phyloP scores from a whole-genome alignment of 2,329 filamentous ascomycete species.

The Thielaviopsis punctulata region DNA sequence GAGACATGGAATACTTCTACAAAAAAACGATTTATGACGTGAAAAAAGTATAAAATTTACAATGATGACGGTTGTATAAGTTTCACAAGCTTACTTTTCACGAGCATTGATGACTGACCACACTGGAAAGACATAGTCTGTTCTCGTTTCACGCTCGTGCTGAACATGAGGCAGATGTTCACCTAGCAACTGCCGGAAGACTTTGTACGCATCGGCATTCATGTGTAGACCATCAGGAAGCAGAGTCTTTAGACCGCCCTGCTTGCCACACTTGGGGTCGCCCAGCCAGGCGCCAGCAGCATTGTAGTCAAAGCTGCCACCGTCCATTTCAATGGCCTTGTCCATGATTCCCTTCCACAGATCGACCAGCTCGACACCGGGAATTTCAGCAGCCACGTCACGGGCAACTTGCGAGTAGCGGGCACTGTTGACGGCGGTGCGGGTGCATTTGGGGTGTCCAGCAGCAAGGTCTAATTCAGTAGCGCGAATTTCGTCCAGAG shows the following conservation, averaged over 20 bases:
- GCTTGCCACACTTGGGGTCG: conserved; percentile 30
- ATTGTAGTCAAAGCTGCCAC: conserved; percentile 29
- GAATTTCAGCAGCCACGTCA: conserved; percentile 48
- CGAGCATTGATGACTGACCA: conserved; percentile 22
- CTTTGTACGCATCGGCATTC: conserved; percentile 33
- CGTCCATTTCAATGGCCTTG: conserved; percentile 39
- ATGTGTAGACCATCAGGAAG: conserved; percentile 43
- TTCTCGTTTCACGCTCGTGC: conserved; percentile 23
- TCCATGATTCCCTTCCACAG: conserved; percentile 66
- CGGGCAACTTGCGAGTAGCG: conserved; percentile 43
- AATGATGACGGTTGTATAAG: background rate
- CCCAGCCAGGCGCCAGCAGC: conserved; percentile 32
- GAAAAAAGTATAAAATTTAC: background rate
- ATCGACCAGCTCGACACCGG: conserved; percentile 56
- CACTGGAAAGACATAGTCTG: conserved; percentile 29
- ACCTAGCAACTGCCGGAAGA: conserved; percentile 32
- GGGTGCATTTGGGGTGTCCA: conserved; percentile 27
- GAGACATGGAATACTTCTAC: too few relatives aligned
- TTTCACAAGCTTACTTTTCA: background rate
- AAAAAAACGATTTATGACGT: too few relatives aligned
- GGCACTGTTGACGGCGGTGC: conserved; percentile 31
- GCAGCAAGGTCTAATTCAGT: conserved; percentile 28
- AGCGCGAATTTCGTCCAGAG: conserved; percentile 58
- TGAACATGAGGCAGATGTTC: conserved; percentile 29
- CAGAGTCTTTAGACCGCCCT: conserved; percentile 32